These are phyloP conservation scores for Globisporangium viniferum DNA, from an alignment of 352 stramenopile genomes.

Conservation along the genomic window DNA sequence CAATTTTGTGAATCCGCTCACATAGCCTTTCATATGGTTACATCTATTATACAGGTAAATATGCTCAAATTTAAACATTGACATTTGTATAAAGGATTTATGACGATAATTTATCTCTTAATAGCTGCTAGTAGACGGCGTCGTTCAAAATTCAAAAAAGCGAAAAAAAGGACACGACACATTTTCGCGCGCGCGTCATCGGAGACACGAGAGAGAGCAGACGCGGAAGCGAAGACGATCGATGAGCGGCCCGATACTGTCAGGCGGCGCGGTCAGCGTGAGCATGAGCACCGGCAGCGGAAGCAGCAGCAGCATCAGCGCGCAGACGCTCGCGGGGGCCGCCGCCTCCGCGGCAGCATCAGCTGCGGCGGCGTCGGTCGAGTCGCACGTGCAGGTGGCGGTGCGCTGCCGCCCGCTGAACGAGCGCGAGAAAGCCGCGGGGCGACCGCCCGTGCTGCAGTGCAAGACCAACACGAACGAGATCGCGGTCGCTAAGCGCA, in stretches of 20 bases:
- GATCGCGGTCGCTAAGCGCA: conserved; percentile 83
- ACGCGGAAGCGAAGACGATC: not conserved
- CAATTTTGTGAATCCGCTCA: not conserved
- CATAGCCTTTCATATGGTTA: not conserved
- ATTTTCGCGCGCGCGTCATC: conserved; percentile 4
- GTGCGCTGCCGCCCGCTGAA: conserved; percentile 90
- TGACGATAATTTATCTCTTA: not conserved
- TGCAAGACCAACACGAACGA: conserved; percentile 86
- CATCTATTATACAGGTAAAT: not conserved
- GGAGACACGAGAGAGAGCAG: not conserved
- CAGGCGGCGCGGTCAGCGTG: conserved; percentile 2
- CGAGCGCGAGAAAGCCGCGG: conserved; percentile 77
- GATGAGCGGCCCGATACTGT: conserved; percentile 8
- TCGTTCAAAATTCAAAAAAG: conserved; percentile 5
- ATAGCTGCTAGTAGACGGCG: not conserved
- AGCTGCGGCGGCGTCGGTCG: not conserved
- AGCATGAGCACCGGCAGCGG: conserved; percentile 3
- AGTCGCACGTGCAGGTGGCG: conserved; percentile 81
- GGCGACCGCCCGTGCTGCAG: conserved; percentile 76
- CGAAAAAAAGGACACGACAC: conserved; percentile 2
- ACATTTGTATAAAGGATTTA: not conserved
- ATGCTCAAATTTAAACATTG: not conserved
- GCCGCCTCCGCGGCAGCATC: not conserved
- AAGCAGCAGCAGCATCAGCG: not conserved
- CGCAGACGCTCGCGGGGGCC: not conserved